These are phyloP conservation scores for Zasmidium citrigriseum DNA, from an alignment of 2,329 filamentous ascomycete species.

Conservation along the genomic window DNA sequence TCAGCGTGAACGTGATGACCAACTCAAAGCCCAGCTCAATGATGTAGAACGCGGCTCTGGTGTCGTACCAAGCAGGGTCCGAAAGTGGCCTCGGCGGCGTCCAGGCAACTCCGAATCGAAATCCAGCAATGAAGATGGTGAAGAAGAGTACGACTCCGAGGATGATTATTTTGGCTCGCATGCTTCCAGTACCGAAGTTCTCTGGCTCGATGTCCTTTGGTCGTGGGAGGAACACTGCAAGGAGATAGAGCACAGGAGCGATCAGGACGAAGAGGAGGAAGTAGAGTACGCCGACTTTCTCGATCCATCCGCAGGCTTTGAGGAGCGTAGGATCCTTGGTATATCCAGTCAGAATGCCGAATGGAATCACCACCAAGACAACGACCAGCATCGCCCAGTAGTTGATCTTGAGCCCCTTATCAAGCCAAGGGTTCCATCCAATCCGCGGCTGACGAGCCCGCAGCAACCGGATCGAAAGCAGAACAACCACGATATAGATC, in stretches of 20 bases:
- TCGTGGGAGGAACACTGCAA: slow-evolving; percentile 46
- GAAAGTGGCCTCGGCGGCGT: slow-evolving; percentile 9
- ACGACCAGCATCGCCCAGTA: slow-evolving; percentile 10
- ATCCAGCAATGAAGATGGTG: slow-evolving; percentile 16
- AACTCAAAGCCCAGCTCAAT: slow-evolving; percentile 23
- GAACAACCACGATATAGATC: slow-evolving; percentile 18
- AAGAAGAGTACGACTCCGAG: slow-evolving; percentile 15
- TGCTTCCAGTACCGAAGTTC: slow-evolving; percentile 19
- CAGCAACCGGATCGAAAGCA: slow-evolving; percentile 17
- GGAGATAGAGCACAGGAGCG: slow-evolving; percentile 46
- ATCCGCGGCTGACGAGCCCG: slow-evolving; percentile 9
- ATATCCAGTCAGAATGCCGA: slow-evolving; percentile 16
- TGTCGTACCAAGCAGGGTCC: slow-evolving; percentile 21
- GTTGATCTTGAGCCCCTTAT: background rate
- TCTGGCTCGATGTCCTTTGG: background rate
- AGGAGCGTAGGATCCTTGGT: slow-evolving; percentile 8
- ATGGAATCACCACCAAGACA: slow-evolving; percentile 19
- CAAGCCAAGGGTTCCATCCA: slow-evolving; percentile 4
- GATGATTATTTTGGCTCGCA: slow-evolving; percentile 17
- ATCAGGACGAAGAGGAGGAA: slow-evolving; percentile 64
- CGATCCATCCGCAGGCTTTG: slow-evolving; percentile 1
- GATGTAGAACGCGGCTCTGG: slow-evolving; percentile 17
- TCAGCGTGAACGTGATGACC: slow-evolving; percentile 18
- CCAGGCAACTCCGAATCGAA: slow-evolving; percentile 19
- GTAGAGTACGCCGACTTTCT: slow-evolving; percentile 56